A percentile compares a stretch with the other conserved stretches of the same genome.
Evolutionary conservation across 257 asterid genomes (phyloP).

Genomic region (Lavandula angustifolia): DNA sequence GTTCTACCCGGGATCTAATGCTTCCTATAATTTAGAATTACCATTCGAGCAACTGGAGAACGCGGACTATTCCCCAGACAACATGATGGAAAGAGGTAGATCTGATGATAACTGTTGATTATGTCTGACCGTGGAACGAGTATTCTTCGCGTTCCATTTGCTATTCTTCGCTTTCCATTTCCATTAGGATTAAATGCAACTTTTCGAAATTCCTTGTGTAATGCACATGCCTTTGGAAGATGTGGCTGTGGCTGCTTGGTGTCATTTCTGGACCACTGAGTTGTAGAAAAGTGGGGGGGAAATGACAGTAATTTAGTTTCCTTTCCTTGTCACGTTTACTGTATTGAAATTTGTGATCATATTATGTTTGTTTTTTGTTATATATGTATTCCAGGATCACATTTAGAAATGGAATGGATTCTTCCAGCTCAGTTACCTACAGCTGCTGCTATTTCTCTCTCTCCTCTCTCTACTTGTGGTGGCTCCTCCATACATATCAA

Average conservation of each 20-base stretch:
- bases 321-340: constrained; percentile 20
- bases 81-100: constrained; percentile 47
- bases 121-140: constrained; percentile 41
- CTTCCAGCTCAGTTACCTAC: constrained; percentile 39
- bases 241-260: constrained; percentile 34
- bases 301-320: constrained; percentile 2
- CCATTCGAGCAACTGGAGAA: constrained; percentile 24
- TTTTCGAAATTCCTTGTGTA: constrained; percentile 41
- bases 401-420: constrained; percentile 36
- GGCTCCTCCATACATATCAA: constrained; percentile 69
- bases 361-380: constrained; percentile 40
- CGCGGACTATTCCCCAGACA: constrained; percentile 21
- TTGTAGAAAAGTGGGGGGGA: constrained; percentile 19
- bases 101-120: constrained; percentile 52
- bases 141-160: constrained; percentile 33
- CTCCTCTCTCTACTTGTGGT: constrained; percentile 12
- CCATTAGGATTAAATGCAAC: constrained; percentile 41
- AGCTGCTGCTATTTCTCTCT: constrained; percentile 37
- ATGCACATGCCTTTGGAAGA: constrained; percentile 34
- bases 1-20: constrained; percentile 20
- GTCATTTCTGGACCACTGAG: constrained; percentile 27
- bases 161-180: constrained; percentile 42
- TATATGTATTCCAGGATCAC: constrained; percentile 57
- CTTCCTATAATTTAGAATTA: constrained; percentile 16
- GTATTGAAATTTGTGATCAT: constrained; percentile 15